A percentile compares a stretch with the other conserved stretches of the same genome.
These are phyloP conservation scores for Proliferodiscus dingleyae DNA, from an alignment of 2,329 filamentous ascomycete genomes.

Conservation along the genomic window DNA sequence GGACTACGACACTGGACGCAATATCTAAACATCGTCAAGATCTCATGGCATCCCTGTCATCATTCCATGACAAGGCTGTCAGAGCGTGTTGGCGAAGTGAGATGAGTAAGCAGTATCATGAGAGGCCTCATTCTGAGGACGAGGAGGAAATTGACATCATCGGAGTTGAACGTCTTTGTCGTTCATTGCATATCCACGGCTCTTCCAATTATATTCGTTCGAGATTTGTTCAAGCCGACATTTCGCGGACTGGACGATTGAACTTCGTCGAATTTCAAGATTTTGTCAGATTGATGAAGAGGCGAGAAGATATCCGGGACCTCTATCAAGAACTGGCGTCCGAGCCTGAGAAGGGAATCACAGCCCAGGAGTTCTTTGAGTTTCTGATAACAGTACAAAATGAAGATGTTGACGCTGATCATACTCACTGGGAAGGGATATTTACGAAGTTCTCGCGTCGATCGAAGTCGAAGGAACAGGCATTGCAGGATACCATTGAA, in stretches of 20 bases:
- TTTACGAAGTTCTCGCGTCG: conserved; percentile 67
- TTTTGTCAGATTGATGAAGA: conserved; percentile 79
- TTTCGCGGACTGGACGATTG: conserved; percentile 58
- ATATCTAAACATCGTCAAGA: conserved; percentile 84
- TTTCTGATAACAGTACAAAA: conserved; percentile 73
- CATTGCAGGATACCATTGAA: conserved; percentile 38
- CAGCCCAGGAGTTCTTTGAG: conserved; percentile 64
- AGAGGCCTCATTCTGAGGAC: conserved; percentile 45
- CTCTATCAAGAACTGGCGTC: conserved; percentile 63
- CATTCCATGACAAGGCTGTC: conserved; percentile 78
- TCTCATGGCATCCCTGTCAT: conserved; percentile 83
- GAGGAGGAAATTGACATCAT: conserved; percentile 71
- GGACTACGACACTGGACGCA: conserved; percentile 78
- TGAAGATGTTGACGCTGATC: conserved; percentile 67
- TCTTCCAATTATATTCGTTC: conserved; percentile 66
- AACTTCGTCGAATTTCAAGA: conserved; percentile 77
- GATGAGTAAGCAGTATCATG: conserved; percentile 64
- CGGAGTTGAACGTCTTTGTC: conserved; percentile 78
- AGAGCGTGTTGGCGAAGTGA: conserved; percentile 81
- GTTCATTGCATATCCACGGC: conserved; percentile 87
- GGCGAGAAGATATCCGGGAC: conserved; percentile 71
- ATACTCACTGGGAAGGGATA: conserved; percentile 61
- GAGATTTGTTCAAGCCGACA: conserved; percentile 71
- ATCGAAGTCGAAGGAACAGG: conserved; percentile 44
- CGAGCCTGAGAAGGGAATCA: conserved; percentile 60